Conservation (phyloP, 2,329 filamentous ascomycete genomes). For the Trichoderma gracile region DNA sequence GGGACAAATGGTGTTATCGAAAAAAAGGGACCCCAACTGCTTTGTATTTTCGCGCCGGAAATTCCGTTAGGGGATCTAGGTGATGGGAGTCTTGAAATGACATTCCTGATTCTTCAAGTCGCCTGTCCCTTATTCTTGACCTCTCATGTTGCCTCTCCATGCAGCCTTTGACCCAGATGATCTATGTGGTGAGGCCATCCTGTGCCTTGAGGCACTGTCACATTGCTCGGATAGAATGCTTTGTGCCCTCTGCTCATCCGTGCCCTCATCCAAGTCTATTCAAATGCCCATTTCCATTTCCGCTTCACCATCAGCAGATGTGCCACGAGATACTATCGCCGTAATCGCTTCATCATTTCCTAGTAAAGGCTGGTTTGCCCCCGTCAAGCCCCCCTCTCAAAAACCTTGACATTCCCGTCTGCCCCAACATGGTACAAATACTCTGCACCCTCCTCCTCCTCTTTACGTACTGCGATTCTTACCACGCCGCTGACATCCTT, state of each 20-base stretch:
- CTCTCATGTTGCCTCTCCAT: neutral
- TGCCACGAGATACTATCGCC: neutral
- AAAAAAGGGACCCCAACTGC: constrained; percentile 27
- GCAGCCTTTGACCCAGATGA: neutral
- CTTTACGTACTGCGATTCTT: constrained; percentile 64
- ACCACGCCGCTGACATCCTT: constrained; percentile 88
- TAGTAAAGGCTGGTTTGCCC: neutral
- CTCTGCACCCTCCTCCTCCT: constrained; percentile 61
- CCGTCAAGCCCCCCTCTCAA: constrained; percentile 66
- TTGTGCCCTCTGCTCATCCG: too few species aligned
- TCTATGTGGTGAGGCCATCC: neutral
- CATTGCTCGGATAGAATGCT: neutral
- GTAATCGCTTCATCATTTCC: neutral
- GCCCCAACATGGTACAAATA: constrained; percentile 77
- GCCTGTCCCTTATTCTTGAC: neutral
- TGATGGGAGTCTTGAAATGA: constrained; percentile 39
- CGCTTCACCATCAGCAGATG: neutral
- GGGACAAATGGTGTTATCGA: constrained; percentile 37
- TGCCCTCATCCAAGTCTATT: neutral
- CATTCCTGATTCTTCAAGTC: constrained; percentile 39
- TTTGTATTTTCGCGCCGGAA: constrained; percentile 34
- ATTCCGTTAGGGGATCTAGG: constrained; percentile 38
- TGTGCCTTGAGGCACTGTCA: neutral
- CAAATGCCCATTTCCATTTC: neutral
- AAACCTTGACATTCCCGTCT: constrained; percentile 79